Base-by-base conservation (phyloP, 2,329 filamentous ascomycete species). In the Pseudogymnoascus sp. region DNA sequence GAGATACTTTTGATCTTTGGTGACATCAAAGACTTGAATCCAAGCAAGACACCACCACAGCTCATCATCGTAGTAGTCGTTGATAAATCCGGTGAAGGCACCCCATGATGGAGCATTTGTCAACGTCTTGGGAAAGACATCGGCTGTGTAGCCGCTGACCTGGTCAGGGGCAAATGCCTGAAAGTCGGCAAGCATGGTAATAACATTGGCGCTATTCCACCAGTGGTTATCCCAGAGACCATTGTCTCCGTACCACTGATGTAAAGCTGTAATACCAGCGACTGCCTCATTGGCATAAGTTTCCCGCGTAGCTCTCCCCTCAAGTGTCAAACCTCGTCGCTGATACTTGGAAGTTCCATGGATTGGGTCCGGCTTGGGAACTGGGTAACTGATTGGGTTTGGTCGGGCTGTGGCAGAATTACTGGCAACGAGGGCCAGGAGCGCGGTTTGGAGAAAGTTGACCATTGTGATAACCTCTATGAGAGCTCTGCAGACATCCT, bases 181-280 rank as follows among this genome's bases (percentile, higher is more conserved):
- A 22, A 83, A 72, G 60, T 90, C 83, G 43, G 80, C 81, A 12
- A 90, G 72, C 25, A 80, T 81, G 0, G 86, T 88, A 62, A 90
- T 75, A 57, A 80, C 79, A 69, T 89, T 90, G 41, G 82, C 88
- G 58, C 80, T 81, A 67, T 88, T 87, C 88, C 88, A 91, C 88
- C 88, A 91, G 4, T 79, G 77, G 0, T 79, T 79, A 60, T 82
- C 74, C 85, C 85, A 90, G 6, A 88, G 76, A 2, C 87, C 87
- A 0, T 79, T 83, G 1, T 70, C 67, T 1, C 73, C 64, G 70
- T 89, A 89, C 80, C 82, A 89, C 16, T 69, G 71, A 66, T 88
- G 84, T 4, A 89, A 75, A 12, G 78, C 71, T 38, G 73, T 68
- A 1, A 78, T 70, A 1, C 75, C 77, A 2, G 70, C 65, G 16